A percentile compares a stretch with the other conserved stretches of the same genome.
These are phyloP conservation scores for Solanum ossicruentum DNA, from an alignment of 257 asterid genomes.

Conservation along the genomic window DNA sequence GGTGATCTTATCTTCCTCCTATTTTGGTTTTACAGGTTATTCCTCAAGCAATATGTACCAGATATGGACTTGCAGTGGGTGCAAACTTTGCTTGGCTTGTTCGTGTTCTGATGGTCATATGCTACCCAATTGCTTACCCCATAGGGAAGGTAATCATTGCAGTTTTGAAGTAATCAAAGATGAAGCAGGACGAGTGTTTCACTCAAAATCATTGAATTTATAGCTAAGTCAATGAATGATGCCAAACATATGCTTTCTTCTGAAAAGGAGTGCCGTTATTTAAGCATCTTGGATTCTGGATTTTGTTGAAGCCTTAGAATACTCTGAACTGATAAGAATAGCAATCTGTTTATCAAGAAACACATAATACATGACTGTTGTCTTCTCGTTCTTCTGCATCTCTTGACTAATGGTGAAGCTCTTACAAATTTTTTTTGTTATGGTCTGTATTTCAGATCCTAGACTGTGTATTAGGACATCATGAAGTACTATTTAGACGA, in stretches of 20 bases:
- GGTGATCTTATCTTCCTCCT: not conserved
- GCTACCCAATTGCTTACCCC: conserved; percentile 83
- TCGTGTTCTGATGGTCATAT: conserved; percentile 60
- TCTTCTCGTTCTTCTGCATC: not conserved
- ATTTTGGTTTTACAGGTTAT: conserved; percentile 49
- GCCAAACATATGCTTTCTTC: not conserved
- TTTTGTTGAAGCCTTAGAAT: not conserved
- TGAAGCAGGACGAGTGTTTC: not conserved
- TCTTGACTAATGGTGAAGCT: not conserved
- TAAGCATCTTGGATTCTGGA: not conserved
- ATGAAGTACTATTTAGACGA: conserved; percentile 84
- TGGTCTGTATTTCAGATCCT: conserved; percentile 38
- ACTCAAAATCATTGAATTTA: too few relatives aligned
- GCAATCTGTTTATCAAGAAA: not conserved
- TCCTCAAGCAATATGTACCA: conserved; percentile 97
- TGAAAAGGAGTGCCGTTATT: not conserved
- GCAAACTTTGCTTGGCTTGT: conserved; percentile 88
- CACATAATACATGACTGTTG: not conserved
- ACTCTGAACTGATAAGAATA: not conserved
- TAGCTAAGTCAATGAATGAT: not conserved
- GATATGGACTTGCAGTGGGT: conserved; percentile 98
- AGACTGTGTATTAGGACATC: conserved; percentile 82
- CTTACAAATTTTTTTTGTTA: not conserved
- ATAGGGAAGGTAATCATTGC: conserved; percentile 70
- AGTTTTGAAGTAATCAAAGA: not conserved